Conservation (phyloP, 2,329 filamentous ascomycete species). For the Fusarium sp. region DNA sequence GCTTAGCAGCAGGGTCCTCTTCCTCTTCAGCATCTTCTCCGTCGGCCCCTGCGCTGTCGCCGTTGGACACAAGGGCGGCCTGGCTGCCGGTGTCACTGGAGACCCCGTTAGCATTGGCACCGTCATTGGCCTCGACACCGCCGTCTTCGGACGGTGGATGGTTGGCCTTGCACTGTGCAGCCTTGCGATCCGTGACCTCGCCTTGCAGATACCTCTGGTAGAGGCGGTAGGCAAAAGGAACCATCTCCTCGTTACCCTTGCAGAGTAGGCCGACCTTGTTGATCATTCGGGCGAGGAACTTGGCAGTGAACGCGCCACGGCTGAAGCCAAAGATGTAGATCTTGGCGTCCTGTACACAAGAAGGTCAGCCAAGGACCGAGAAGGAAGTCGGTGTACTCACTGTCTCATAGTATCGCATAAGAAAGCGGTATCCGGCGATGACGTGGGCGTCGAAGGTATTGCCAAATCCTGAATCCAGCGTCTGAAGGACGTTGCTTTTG, state of each 20-base stretch:
- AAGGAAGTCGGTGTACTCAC: constrained; percentile 41
- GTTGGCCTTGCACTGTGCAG: not conserved
- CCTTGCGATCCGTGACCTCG: constrained; percentile 44
- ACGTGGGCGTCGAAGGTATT: constrained; percentile 67
- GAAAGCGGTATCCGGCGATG: constrained; percentile 66
- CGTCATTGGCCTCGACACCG: too few relatives aligned
- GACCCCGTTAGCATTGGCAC: too few relatives aligned
- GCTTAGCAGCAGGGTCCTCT: too few relatives aligned
- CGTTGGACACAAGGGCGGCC: too few relatives aligned
- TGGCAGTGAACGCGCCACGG: constrained; percentile 67
- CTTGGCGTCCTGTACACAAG: constrained; percentile 55
- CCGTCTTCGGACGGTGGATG: too few relatives aligned
- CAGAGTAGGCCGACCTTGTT: constrained; percentile 65
- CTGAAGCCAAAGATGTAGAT: constrained; percentile 71
- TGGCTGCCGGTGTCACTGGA: too few relatives aligned
- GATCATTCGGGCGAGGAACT: constrained; percentile 68
- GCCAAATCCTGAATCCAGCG: constrained; percentile 61
- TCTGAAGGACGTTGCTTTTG: constrained; percentile 56
- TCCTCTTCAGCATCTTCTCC: too few relatives aligned
- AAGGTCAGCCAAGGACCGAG: too few relatives aligned
- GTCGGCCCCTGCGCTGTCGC: too few relatives aligned
- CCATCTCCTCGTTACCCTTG: constrained; percentile 68
- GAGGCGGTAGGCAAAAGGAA: constrained; percentile 64
- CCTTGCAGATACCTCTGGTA: constrained; percentile 60
- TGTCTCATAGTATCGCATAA: constrained; percentile 68